Evolutionary conservation across 805 yeast species (phyloP).

Genomic region (Ogataea pignaliae): DNA sequence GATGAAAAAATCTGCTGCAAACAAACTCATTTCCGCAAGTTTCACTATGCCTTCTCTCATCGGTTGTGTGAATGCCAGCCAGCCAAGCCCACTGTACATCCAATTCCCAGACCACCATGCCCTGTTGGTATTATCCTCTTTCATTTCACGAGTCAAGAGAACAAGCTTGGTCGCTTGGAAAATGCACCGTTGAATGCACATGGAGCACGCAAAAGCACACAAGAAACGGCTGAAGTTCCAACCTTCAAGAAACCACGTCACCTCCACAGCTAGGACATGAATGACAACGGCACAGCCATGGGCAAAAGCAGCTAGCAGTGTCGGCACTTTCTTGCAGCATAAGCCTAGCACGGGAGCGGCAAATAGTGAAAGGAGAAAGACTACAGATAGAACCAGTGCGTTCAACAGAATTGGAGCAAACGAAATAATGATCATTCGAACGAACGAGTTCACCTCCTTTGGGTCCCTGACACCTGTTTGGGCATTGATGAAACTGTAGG

Average conservation of each 20-base stretch:
- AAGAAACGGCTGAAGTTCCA: slow-evolving; percentile 37
- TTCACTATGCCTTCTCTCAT: slow-evolving; percentile 44
- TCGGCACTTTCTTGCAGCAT: slow-evolving; percentile 32
- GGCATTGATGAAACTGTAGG: slow-evolving; percentile 77
- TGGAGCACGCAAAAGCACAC: slow-evolving; percentile 34
- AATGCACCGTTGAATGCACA: slow-evolving; percentile 35
- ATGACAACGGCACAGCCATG: slow-evolving; percentile 34
- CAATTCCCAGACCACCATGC: slow-evolving; percentile 57
- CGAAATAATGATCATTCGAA: slow-evolving; percentile 55
- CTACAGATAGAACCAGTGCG: slow-evolving; percentile 26
- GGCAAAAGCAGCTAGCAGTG: slow-evolving; percentile 36
- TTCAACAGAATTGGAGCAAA: slow-evolving; percentile 46
- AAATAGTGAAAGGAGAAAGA: slow-evolving; percentile 34
- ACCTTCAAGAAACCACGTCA: slow-evolving; percentile 37
- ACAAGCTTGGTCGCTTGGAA: slow-evolving; percentile 30
- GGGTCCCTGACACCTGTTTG: slow-evolving; percentile 71
- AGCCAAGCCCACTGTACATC: slow-evolving; percentile 36
- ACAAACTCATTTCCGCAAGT: slow-evolving; percentile 39
- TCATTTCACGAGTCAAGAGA: slow-evolving; percentile 38
- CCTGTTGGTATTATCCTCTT: slow-evolving; percentile 35
- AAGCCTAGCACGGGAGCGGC: slow-evolving; percentile 34
- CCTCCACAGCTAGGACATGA: slow-evolving; percentile 33
- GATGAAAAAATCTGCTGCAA: slow-evolving; percentile 44
- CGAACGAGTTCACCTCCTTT: slow-evolving; percentile 50
- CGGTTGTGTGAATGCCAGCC: slow-evolving; percentile 38